These are phyloP conservation scores for Coemansia sp. DNA, from an alignment of 192 early-diverging fungal genomes.

Conservation along the genomic window DNA sequence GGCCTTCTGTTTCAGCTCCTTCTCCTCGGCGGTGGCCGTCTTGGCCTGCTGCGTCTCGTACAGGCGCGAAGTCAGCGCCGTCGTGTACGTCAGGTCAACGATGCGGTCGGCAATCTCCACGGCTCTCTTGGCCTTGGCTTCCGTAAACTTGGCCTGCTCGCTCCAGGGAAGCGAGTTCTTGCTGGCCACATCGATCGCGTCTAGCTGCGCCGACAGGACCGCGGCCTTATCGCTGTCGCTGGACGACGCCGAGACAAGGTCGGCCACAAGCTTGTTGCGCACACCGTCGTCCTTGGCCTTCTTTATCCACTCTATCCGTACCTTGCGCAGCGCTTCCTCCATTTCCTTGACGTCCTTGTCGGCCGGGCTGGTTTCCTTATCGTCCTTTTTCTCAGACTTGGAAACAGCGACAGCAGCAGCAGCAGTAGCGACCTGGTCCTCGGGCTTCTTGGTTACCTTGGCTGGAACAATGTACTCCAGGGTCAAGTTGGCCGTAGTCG, in stretches of 20 bases:
- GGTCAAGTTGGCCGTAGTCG: slow-evolving; percentile 28
- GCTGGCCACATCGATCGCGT: slow-evolving; percentile 49
- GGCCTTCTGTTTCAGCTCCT: slow-evolving; percentile 65
- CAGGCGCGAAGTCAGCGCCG: slow-evolving; percentile 56
- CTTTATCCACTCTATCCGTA: slow-evolving; percentile 76
- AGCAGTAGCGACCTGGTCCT: slow-evolving; percentile 42
- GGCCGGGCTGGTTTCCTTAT: slow-evolving; percentile 26
- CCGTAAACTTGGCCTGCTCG: slow-evolving; percentile 29
- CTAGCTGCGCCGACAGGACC: slow-evolving; percentile 50
- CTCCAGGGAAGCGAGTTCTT: slow-evolving; percentile 53
- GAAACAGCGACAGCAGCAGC: slow-evolving; percentile 55
- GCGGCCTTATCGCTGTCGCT: slow-evolving; percentile 57
- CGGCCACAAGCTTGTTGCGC: slow-evolving; percentile 62
- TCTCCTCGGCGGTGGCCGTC: slow-evolving; percentile 54
- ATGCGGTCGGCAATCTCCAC: slow-evolving; percentile 58
- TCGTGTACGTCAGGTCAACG: slow-evolving; percentile 57
- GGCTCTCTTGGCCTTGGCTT: slow-evolving; percentile 9
- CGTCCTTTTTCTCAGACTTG: slow-evolving; percentile 52
- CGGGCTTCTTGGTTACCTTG: slow-evolving; percentile 7
- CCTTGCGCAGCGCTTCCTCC: slow-evolving; percentile 71
- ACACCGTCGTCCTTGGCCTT: slow-evolving; percentile 65
- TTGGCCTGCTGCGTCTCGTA: slow-evolving; percentile 46
- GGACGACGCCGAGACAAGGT: slow-evolving; percentile 57
- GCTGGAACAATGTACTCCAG: slow-evolving; percentile 51
- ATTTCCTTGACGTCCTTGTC: slow-evolving; percentile 57